A percentile compares a stretch with the other conserved stretches of the same genome.
Evolutionary conservation across 2,329 filamentous ascomycete genomes (phyloP).

Genomic region (Biscogniauxia mediterranea): DNA sequence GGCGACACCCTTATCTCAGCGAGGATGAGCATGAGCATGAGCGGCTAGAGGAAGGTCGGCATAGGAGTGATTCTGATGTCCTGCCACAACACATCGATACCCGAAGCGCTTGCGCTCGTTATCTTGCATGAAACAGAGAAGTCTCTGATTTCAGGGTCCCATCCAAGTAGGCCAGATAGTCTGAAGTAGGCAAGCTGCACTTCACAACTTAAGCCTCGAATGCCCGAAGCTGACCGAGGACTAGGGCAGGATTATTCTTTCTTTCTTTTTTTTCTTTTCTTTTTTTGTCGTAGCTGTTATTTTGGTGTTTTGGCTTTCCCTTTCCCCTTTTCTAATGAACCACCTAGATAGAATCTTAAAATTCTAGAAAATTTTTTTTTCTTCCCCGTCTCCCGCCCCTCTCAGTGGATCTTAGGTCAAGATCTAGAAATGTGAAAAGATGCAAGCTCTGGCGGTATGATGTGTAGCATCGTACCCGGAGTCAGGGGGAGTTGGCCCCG

Average conservation of each 20-base stretch:
- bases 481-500: not conserved
- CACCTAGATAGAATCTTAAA: not conserved
- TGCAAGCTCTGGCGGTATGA: not conserved
- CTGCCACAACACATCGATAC: constrained; percentile 15
- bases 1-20: constrained; percentile 14
- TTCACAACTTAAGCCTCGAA: constrained; percentile 17
- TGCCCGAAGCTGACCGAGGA: constrained; percentile 23
- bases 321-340: not conserved
- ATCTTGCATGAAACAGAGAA: constrained; percentile 18
- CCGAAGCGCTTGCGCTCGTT: constrained; percentile 2
- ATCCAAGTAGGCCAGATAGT: constrained; percentile 4
- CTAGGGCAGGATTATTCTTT: not conserved
- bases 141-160: constrained; percentile 14
- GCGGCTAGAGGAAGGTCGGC: constrained; percentile 3
- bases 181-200: not conserved
- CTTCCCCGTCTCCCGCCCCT: no score
- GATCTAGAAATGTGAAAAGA: not conserved
- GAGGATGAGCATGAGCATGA: constrained; percentile 2
- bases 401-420: not conserved
- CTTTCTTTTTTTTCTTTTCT: no score
- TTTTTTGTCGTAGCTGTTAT: no score
- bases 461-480: not conserved
- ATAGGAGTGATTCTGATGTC: constrained; percentile 7
- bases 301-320: no score
- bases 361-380: not conserved